Evolutionary conservation across 2,329 filamentous ascomycete genomes (phyloP).

Genomic region (Ciborinia camelliae): DNA sequence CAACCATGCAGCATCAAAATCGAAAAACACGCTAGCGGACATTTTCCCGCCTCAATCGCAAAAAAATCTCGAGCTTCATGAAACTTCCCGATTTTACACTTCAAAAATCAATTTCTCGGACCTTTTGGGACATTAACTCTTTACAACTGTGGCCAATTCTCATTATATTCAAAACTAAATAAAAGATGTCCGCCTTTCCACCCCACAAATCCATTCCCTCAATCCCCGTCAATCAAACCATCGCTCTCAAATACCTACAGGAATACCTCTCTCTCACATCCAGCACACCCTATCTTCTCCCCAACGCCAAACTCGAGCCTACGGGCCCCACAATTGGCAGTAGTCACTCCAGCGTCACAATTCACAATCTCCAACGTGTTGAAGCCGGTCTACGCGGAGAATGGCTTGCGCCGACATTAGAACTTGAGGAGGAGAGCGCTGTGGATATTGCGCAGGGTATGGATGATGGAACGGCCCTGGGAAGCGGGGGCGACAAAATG

Average conservation of each 20-base stretch:
- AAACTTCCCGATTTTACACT: background rate
- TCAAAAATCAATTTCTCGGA: background rate
- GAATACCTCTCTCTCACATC: constrained; percentile 33
- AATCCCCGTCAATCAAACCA: constrained; percentile 31
- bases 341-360: constrained; percentile 41
- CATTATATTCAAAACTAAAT: background rate
- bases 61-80: constrained; percentile 18
- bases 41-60: constrained; percentile 20
- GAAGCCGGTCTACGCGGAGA: constrained; percentile 51
- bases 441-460: constrained; percentile 32
- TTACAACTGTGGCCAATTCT: background rate
- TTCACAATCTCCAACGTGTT: constrained; percentile 52
- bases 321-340: constrained; percentile 34
- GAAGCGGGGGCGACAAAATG: constrained; percentile 30
- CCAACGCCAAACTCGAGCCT: constrained; percentile 37
- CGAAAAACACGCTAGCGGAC: constrained; percentile 26
- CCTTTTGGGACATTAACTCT: background rate
- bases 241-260: constrained; percentile 35
- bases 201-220: constrained; percentile 32
- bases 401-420: constrained; percentile 43
- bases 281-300: constrained; percentile 34
- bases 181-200: constrained; percentile 37
- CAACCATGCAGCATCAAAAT: constrained; percentile 13
- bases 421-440: constrained; percentile 36
- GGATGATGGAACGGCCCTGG: constrained; percentile 28